Evolutionary conservation across 1,284 basidiomycete species (phyloP).

Genomic region (Cryptococcus neoformans): DNA sequence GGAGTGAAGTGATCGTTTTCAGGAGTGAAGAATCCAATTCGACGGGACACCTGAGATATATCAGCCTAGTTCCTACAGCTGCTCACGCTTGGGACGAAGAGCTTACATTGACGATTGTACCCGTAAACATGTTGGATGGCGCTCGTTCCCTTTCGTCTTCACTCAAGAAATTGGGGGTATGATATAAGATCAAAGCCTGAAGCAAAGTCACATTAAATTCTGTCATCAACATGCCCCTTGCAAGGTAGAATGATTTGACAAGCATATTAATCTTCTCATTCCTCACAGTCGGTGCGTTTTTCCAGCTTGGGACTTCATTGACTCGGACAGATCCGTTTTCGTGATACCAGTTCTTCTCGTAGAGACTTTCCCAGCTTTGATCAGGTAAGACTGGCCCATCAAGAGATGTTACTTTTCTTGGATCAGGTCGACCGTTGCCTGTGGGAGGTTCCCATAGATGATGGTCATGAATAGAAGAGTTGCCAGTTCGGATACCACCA

Average conservation of each 20-base stretch:
- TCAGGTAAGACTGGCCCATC: slow-evolving; percentile 32
- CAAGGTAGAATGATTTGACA: slow-evolving; percentile 30
- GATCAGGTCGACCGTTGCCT: neutral
- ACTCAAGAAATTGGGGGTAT: slow-evolving; percentile 42
- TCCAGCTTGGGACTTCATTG: slow-evolving; percentile 32
- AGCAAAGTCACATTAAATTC: too few relatives aligned
- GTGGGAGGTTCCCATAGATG: neutral
- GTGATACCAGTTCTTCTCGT: slow-evolving; percentile 17
- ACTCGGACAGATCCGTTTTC: neutral
- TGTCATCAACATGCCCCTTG: slow-evolving; percentile 26
- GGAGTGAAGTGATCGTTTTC: slow-evolving; percentile 40
- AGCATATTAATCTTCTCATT: slow-evolving; percentile 52
- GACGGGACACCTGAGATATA: slow-evolving; percentile 44
- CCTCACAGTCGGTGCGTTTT: slow-evolving; percentile 37
- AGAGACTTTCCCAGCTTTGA: slow-evolving; percentile 32
- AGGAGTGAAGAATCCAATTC: slow-evolving; percentile 48
- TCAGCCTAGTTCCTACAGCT: slow-evolving; percentile 6
- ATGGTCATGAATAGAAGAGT: neutral
- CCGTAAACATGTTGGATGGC: slow-evolving; percentile 47
- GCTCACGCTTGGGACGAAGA: slow-evolving; percentile 1
- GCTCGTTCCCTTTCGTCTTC: slow-evolving; percentile 44
- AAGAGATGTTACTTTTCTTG: slow-evolving; percentile 1
- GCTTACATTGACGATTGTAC: slow-evolving; percentile 47
- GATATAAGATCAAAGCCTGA: too few relatives aligned
- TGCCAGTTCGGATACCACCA: slow-evolving; percentile 37